Evolutionary conservation across 352 stramenopile species (phyloP), one percentile per base, ranked within the genome.

Genomic region (Phytophthora capsici): DNA sequence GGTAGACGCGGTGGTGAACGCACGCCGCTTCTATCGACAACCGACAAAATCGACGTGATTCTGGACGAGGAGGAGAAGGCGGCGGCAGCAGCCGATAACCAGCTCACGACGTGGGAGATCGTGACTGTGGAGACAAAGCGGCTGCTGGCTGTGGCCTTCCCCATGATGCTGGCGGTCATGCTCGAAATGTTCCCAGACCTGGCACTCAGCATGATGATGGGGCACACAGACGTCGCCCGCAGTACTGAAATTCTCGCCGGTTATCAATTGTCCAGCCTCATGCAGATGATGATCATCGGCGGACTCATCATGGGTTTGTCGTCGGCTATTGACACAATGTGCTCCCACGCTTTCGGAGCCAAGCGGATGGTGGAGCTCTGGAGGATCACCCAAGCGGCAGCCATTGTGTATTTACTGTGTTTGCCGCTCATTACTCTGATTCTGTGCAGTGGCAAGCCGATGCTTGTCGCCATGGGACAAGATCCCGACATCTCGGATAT

Each of bases 301-400:
- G 73, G 73, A 1, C 62, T 89, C 49, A 72, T 86, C 46, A 86
- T 70, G 47, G 83, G 81, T 3, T 59, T 86, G 14, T 74, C 71
- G 12, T 86, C 77, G 12, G 83, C 80, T 17, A 78, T 89, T 44
- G 78, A 89, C 66, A 91, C 80, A 16, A 71, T 90, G 63, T 87
- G 77, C 46, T 84, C 79, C 30, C 79, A 91, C 63, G 78, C 80
- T 2, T 90, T 84, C 52, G 84, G 84, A n/a, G 84, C 63, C 54
- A 84, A 81, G 47, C 69, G 72, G 23, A 69, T 82, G 56, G 56
- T 66, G 14, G 79, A 90, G 50, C 71, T 92, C 50, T 89, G 84
- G 73, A 66, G 87, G 50, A 84, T 88, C 51, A 81, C 69, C 12
- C 81, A 92, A 61, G 81, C 81, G 7, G 80, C 73, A 6, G 50